phyloP scores from a whole-genome alignment of 2,329 filamentous ascomycete genomes.

The Trichocomaceae sp. region DNA sequence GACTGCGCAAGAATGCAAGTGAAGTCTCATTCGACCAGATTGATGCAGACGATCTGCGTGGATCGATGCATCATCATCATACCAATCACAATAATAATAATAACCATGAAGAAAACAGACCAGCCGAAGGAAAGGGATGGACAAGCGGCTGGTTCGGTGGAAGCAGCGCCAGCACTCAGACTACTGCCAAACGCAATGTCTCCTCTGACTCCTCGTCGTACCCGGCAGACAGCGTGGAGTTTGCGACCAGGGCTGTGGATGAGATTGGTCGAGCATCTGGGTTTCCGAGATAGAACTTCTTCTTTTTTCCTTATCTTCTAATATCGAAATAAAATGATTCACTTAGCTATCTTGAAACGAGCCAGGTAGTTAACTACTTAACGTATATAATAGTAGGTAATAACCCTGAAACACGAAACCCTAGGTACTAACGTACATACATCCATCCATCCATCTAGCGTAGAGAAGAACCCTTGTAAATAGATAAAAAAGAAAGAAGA shows the following conservation, averaged over 20 bases:
- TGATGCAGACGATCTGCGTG: constrained; percentile 57
- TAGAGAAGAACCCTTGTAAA: too few species aligned
- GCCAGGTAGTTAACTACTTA: too few species aligned
- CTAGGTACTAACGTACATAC: background rate
- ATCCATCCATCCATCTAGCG: too few species aligned
- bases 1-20: constrained; percentile 70
- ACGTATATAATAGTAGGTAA: too few species aligned
- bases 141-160: constrained; percentile 13
- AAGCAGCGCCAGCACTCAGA: background rate
- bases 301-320: background rate
- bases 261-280: constrained; percentile 19
- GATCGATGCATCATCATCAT: background rate
- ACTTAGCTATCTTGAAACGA: too few species aligned
- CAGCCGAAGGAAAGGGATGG: constrained; percentile 2
- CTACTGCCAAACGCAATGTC: background rate
- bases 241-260: constrained; percentile 23
- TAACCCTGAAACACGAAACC: too few species aligned
- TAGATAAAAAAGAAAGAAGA: background rate
- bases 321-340: background rate
- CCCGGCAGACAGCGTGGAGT: constrained; percentile 26
- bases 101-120: background rate
- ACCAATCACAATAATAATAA: background rate
- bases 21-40: constrained; percentile 88
- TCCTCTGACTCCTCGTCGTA: constrained; percentile 1
- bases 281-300: constrained; percentile 9